Percentiles rank a stretch among this genome's conserved stretches.
Conservation (phyloP, 495 filamentous ascomycete genomes). For the Neurospora sp. region DNA sequence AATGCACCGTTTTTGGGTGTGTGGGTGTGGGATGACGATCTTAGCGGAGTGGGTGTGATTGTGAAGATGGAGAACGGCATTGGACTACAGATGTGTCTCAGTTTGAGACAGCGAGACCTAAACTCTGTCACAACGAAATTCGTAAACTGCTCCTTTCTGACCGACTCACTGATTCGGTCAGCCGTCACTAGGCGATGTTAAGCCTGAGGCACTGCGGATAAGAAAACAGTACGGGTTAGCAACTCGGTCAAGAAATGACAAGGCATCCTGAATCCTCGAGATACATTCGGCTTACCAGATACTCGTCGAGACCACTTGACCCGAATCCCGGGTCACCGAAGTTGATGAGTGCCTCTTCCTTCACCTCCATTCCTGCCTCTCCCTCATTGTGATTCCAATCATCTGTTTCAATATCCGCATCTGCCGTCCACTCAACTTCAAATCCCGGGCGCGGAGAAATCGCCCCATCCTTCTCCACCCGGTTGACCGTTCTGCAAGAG, state of each 20-base stretch:
- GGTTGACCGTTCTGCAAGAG: neutral
- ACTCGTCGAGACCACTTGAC: neutral
- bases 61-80: neutral
- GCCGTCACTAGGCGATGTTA: neutral
- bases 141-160: neutral
- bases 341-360: neutral
- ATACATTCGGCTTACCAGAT: neutral
- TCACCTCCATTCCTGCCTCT: neutral
- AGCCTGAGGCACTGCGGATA: neutral
- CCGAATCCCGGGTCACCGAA: neutral
- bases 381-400: neutral
- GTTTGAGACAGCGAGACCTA: neutral
- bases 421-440: neutral
- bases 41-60: neutral
- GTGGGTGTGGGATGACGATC: neutral
- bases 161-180: neutral
- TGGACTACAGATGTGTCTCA: neutral
- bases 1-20: neutral
- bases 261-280: neutral
- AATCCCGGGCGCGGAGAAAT: neutral
- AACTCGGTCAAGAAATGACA: neutral
- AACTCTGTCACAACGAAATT: neutral
- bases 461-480: neutral
- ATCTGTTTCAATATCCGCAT: neutral
- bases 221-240: neutral